Evolutionary conservation across 2,329 filamentous ascomycete genomes (phyloP).

Genomic region (Trichoderma citrinoviride): DNA sequence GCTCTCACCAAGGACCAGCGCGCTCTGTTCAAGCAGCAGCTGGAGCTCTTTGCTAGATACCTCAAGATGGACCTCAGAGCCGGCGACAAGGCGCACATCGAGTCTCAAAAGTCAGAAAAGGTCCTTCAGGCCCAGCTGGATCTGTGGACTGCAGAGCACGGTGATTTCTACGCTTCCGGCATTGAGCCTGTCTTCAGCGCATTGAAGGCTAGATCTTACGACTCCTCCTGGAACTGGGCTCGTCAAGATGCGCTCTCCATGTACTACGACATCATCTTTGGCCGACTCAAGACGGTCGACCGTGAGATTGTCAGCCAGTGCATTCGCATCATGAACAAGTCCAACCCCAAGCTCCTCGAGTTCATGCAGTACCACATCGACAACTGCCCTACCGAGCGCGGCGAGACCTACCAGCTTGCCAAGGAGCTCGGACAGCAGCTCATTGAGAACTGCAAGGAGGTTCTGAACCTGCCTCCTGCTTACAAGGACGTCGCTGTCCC

Average conservation of each 20-base stretch:
- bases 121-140: slow-evolving; percentile 91
- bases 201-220: slow-evolving; percentile 92
- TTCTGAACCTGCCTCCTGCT: slow-evolving; percentile 75
- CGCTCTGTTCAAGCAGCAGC: slow-evolving; percentile 95
- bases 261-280: slow-evolving; percentile 99
- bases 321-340: slow-evolving; percentile 98
- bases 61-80: slow-evolving; percentile 94
- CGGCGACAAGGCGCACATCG: slow-evolving; percentile 91
- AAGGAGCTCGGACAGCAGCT: slow-evolving; percentile 91
- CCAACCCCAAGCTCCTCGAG: slow-evolving; percentile 90
- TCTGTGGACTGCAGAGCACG: slow-evolving; percentile 92
- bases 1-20: slow-evolving; percentile 96
- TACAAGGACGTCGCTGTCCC: slow-evolving; percentile 96
- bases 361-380: slow-evolving; percentile 99
- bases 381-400: slow-evolving; percentile 93
- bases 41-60: slow-evolving; percentile 92
- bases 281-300: slow-evolving; percentile 86
- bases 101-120: slow-evolving; percentile 79
- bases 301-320: slow-evolving; percentile 98
- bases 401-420: slow-evolving; percentile 96
- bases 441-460: slow-evolving; percentile 96
- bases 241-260: slow-evolving; percentile 95
- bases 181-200: slow-evolving; percentile 93
- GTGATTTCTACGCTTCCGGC: slow-evolving; percentile 90
- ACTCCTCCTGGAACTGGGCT: slow-evolving; percentile 99